Percentiles rank a stretch among this genome's conserved stretches.
Evolutionary conservation across 2,329 filamentous ascomycete genomes (phyloP).

Genomic region (Aspergillus costaricaensis): DNA sequence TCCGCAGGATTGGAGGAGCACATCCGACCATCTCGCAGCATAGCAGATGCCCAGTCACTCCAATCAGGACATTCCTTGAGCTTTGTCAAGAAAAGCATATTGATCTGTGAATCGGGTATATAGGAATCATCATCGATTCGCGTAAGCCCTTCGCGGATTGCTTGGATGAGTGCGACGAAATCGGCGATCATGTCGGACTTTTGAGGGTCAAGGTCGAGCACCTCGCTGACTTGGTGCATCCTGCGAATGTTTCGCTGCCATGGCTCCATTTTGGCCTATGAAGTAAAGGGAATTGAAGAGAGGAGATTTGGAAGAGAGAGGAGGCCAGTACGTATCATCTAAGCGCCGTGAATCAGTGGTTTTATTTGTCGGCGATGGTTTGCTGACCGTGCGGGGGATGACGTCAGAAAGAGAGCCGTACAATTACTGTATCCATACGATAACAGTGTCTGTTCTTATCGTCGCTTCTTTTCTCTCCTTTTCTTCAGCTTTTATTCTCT

Average conservation of each 20-base stretch:
- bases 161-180: constrained; percentile 31
- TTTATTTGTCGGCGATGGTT: not conserved
- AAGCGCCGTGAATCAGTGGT: not conserved
- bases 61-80: constrained; percentile 28
- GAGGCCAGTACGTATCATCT: not conserved
- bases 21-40: constrained; percentile 29
- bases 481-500: not conserved
- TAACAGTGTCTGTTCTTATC: not conserved
- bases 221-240: constrained; percentile 32
- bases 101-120: constrained; percentile 30
- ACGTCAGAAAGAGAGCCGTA: constrained; percentile 1
- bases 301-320: not conserved
- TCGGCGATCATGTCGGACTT: constrained; percentile 29
- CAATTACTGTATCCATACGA: not conserved
- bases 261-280: constrained; percentile 21
- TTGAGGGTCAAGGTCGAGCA: constrained; percentile 29
- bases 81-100: constrained; percentile 29
- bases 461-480: not conserved
- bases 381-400: constrained; percentile 6
- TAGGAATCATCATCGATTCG: constrained; percentile 28
- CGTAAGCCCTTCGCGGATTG: constrained; percentile 29
- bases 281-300: not conserved
- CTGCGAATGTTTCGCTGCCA: constrained; percentile 30
- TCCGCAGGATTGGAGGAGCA: constrained; percentile 20
- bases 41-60: constrained; percentile 27